These are phyloP conservation scores for Amylocarpus encephaloides DNA, from an alignment of 2,329 filamentous ascomycete genomes.

Conservation along the genomic window DNA sequence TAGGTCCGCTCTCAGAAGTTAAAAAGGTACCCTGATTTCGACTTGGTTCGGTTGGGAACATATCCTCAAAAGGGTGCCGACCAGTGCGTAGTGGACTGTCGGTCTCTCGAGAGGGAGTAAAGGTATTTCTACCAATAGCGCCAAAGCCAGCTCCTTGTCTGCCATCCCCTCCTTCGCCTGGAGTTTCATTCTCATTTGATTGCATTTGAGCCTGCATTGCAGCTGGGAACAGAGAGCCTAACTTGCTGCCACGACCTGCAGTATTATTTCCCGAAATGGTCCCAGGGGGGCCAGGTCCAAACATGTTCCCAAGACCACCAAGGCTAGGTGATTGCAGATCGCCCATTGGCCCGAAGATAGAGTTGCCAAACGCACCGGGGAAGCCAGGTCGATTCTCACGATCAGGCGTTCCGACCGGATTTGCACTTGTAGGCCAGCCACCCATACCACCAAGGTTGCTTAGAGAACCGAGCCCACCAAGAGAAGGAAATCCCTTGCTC, in stretches of 20 bases:
- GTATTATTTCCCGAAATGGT: slow-evolving; percentile 53
- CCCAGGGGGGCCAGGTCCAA: slow-evolving; percentile 54
- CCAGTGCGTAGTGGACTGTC: slow-evolving; percentile 53
- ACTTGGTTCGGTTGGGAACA: slow-evolving; percentile 24
- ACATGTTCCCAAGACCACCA: slow-evolving; percentile 61
- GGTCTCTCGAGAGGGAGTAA: slow-evolving; percentile 49
- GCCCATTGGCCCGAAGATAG: slow-evolving; percentile 69
- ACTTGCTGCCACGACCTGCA: slow-evolving; percentile 70
- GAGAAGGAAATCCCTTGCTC: slow-evolving; percentile 58
- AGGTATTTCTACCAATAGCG: slow-evolving; percentile 58
- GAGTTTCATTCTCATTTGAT: slow-evolving; percentile 55
- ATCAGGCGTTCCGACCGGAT: slow-evolving; percentile 62
- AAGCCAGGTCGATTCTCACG: slow-evolving; percentile 50
- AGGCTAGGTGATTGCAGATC: slow-evolving; percentile 73
- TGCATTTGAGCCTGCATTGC: slow-evolving; percentile 93
- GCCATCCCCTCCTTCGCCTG: slow-evolving; percentile 53
- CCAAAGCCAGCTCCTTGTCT: slow-evolving; percentile 58
- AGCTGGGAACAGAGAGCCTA: slow-evolving; percentile 79
- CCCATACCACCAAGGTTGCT: slow-evolving; percentile 41
- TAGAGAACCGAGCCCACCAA: slow-evolving; percentile 54
- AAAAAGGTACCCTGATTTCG: slow-evolving; percentile 24
- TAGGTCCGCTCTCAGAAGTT: slow-evolving; percentile 22
- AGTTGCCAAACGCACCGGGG: slow-evolving; percentile 63
- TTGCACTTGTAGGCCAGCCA: slow-evolving; percentile 43
- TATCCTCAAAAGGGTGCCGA: slow-evolving; percentile 51